Percentiles rank a stretch among this genome's conserved stretches.
These are phyloP conservation scores for Rhodotorula paludigena DNA, from an alignment of 768 basidiomycete genomes.

Conservation along the genomic window DNA sequence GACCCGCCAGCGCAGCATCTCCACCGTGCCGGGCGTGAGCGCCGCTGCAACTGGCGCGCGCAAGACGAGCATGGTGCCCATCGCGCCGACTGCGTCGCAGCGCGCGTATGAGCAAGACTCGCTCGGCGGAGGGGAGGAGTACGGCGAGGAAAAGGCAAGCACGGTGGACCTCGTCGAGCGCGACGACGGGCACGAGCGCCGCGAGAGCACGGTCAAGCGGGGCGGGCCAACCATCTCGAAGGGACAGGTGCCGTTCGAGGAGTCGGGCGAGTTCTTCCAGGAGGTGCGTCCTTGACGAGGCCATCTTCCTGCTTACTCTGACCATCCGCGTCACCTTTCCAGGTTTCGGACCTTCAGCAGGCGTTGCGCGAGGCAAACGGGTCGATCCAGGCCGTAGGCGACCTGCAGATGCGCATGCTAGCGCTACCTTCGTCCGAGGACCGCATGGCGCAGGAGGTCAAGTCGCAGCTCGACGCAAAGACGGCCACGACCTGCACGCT, in stretches of 20 bases:
- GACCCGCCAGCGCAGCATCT: constrained; percentile 5
- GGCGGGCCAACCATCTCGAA: constrained; percentile 9
- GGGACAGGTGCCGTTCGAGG: constrained; percentile 25
- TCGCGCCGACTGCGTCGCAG: not conserved
- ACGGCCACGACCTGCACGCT: constrained; percentile 37
- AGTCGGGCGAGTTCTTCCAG: constrained; percentile 26
- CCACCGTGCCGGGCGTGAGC: constrained; percentile 3
- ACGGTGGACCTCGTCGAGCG: constrained; percentile 23
- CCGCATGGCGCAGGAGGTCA: constrained; percentile 25
- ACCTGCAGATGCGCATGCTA: constrained; percentile 41
- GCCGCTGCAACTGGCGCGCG: not conserved
- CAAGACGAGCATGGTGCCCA: not conserved
- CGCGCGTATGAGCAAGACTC: not conserved
- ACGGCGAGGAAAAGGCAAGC: constrained; percentile 10
- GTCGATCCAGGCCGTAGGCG: constrained; percentile 32
- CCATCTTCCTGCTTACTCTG: too few relatives aligned
- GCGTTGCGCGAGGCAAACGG: constrained; percentile 14
- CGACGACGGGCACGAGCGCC: not conserved
- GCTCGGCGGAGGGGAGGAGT: not conserved
- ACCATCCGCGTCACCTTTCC: too few relatives aligned
- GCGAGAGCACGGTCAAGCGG: not conserved
- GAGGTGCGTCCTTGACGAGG: constrained; percentile 1
- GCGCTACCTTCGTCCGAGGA: constrained; percentile 42
- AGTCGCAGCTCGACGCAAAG: constrained; percentile 30
- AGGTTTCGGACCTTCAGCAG: constrained; percentile 26